phyloP scores from a whole-genome alignment of 495 filamentous ascomycete species.

The Penicillium maclennaniae region DNA sequence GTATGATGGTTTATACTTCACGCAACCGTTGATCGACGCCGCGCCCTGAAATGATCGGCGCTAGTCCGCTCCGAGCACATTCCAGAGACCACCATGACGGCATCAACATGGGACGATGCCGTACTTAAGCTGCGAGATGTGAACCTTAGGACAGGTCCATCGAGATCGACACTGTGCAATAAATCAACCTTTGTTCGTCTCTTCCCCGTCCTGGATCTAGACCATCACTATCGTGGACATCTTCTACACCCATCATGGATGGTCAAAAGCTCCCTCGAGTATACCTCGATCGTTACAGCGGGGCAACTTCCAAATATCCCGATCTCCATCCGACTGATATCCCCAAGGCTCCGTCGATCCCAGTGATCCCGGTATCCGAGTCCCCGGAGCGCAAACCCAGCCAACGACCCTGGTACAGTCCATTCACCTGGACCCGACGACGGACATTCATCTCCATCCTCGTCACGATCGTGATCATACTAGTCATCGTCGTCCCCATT shows the following conservation, averaged over 20 bases:
- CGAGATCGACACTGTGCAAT: background rate
- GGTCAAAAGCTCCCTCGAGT: constrained; percentile 16
- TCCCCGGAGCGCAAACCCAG: background rate
- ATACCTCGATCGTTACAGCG: constrained; percentile 22
- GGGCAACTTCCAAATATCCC: constrained; percentile 17
- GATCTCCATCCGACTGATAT: constrained; percentile 14
- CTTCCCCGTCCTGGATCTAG: background rate
- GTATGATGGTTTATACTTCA: background rate
- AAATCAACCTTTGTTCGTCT: too few species aligned
- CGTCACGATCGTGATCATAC: constrained; percentile 37
- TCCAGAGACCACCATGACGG: constrained; percentile 7
- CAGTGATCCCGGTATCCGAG: background rate
- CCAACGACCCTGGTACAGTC: constrained; percentile 41
- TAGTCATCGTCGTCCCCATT: constrained; percentile 52
- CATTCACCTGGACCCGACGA: constrained; percentile 47
- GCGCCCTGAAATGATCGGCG: constrained; percentile 4
- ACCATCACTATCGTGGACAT: background rate
- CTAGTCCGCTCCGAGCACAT: constrained; percentile 8
- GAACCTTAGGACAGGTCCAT: background rate
- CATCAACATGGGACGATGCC: background rate
- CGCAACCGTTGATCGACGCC: constrained; percentile 6
- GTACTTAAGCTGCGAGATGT: background rate
- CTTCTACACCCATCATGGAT: constrained; percentile 16
- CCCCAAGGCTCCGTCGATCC: constrained; percentile 13
- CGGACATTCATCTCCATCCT: constrained; percentile 36